Percentiles rank a stretch among this genome's conserved stretches.
Evolutionary conservation across 2,329 filamentous ascomycete species (phyloP).

Genomic region (Penicillium griseofulvum): DNA sequence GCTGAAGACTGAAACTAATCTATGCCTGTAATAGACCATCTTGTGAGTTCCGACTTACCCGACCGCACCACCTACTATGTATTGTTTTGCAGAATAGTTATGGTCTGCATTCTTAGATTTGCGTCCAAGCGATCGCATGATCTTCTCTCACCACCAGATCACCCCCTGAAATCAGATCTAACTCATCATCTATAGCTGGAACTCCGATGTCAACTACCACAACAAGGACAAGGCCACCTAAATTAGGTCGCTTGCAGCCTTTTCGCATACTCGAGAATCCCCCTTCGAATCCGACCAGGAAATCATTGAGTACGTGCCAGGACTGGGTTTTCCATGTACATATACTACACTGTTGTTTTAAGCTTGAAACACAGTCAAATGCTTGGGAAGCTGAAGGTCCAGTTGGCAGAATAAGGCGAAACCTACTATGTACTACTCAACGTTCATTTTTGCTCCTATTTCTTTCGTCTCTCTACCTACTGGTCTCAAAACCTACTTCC

Average conservation of each 20-base stretch:
- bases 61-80: neutral
- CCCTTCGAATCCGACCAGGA: slow-evolving; percentile 3
- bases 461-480: slow-evolving; percentile 11
- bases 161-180: slow-evolving; percentile 8
- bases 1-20: slow-evolving; percentile 4
- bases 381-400: slow-evolving; percentile 9
- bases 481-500: neutral
- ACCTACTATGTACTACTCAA: slow-evolving; percentile 11
- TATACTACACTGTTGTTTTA: slow-evolving; percentile 26
- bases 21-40: slow-evolving; percentile 51
- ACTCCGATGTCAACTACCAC: slow-evolving; percentile 93
- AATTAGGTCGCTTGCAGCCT: slow-evolving; percentile 10
- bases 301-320: slow-evolving; percentile 4
- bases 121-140: neutral
- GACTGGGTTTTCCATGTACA: slow-evolving; percentile 30
- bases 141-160: neutral
- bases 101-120: neutral
- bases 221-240: slow-evolving; percentile 72
- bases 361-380: slow-evolving; percentile 12
- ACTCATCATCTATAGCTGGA: slow-evolving; percentile 66
- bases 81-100: neutral
- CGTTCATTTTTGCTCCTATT: slow-evolving; percentile 13
- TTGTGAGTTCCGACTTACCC: slow-evolving; percentile 54
- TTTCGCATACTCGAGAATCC: neutral
- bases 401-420: slow-evolving; percentile 24